Evolutionary conservation across 1,139 yeast genomes (phyloP).

Genomic region (Petasospora rhodanensis): DNA sequence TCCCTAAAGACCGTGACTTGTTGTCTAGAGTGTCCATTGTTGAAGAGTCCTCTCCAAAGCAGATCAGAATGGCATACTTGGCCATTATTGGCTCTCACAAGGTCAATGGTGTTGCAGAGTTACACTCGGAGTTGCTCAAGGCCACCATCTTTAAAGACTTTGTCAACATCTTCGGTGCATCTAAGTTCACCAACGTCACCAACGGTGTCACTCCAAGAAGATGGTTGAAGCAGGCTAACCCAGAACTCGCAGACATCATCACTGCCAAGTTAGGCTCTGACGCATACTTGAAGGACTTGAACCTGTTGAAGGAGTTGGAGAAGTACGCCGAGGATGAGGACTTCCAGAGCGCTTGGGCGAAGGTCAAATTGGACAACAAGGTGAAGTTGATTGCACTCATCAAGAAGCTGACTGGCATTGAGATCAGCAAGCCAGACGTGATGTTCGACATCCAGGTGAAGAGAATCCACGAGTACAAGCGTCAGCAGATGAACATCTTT

Average conservation of each 20-base stretch:
- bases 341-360: constrained; percentile 69
- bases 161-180: constrained; percentile 73
- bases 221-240: constrained; percentile 94
- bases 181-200: constrained; percentile 86
- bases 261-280: constrained; percentile 68
- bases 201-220: constrained; percentile 96
- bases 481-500: constrained; percentile 89
- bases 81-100: constrained; percentile 92
- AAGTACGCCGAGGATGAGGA: constrained; percentile 60
- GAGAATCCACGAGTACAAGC: constrained; percentile 92
- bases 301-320: constrained; percentile 63
- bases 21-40: constrained; percentile 73
- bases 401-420: constrained; percentile 62
- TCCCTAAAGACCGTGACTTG: constrained; percentile 63
- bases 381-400: constrained; percentile 64
- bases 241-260: constrained; percentile 67
- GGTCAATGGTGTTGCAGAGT: constrained; percentile 94
- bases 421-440: constrained; percentile 62
- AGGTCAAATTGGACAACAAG: constrained; percentile 69
- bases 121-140: constrained; percentile 85
- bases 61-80: constrained; percentile 86
- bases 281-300: constrained; percentile 65
- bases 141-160: constrained; percentile 90
- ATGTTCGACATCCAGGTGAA: constrained; percentile 90
- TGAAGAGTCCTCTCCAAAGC: constrained; percentile 76